Evolutionary conservation across 768 basidiomycete species (phyloP).

Genomic region (Termitomyces heimii): DNA sequence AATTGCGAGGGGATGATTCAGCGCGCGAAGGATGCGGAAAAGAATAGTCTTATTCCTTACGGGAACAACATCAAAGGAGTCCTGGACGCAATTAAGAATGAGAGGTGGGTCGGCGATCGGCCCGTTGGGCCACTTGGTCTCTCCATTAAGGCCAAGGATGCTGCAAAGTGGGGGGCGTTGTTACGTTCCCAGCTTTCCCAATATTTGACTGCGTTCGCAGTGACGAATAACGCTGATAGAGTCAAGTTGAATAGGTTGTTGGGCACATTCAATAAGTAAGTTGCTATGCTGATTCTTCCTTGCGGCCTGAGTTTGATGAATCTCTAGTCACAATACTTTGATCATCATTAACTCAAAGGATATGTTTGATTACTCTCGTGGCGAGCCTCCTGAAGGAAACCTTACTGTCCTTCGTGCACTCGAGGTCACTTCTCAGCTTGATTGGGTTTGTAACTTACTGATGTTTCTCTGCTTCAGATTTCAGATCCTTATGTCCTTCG

Average conservation of each 20-base stretch:
- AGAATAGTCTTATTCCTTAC: slow-evolving; percentile 55
- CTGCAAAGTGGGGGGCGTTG: slow-evolving; percentile 55
- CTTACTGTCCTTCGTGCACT: slow-evolving; percentile 80
- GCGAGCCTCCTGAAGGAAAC: slow-evolving; percentile 60
- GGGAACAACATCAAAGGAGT: slow-evolving; percentile 57
- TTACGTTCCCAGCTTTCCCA: slow-evolving; percentile 56
- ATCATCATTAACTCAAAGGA: slow-evolving; percentile 70
- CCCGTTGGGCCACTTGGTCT: slow-evolving; percentile 80
- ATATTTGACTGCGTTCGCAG: slow-evolving; percentile 63
- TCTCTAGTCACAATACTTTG: slow-evolving; percentile 33
- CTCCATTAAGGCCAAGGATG: slow-evolving; percentile 69
- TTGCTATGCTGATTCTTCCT: slow-evolving; percentile 11
- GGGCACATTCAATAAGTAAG: slow-evolving; percentile 60
- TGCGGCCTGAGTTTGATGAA: neutral
- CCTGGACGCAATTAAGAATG: slow-evolving; percentile 41
- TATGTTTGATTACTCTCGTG: slow-evolving; percentile 71
- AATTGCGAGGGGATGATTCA: slow-evolving; percentile 45
- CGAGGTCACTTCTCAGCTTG: slow-evolving; percentile 38
- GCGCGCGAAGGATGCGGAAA: slow-evolving; percentile 42
- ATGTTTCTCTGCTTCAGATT: slow-evolving; percentile 44
- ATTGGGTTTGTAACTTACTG: neutral
- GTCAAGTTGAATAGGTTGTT: slow-evolving; percentile 49
- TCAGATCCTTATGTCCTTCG: slow-evolving; percentile 70
- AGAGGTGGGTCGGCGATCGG: slow-evolving; percentile 56
- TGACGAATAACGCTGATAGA: slow-evolving; percentile 67